These are phyloP conservation scores for Ulota crispa DNA, from an alignment of 225 moss, liverwort and hornwort genomes.

Conservation along the genomic window DNA sequence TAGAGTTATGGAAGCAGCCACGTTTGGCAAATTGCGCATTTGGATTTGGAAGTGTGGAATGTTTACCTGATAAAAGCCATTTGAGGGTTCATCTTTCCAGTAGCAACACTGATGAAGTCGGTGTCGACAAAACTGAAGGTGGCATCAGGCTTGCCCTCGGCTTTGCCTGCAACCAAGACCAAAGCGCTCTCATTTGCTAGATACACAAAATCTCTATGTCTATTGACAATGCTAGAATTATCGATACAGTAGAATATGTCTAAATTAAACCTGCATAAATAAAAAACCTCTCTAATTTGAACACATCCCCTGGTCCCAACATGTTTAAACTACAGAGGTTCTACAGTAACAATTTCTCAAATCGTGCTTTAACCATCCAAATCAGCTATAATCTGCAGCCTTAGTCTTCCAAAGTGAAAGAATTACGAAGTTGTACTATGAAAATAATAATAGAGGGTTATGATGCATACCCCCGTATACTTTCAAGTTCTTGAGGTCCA, in stretches of 20 bases:
- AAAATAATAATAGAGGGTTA: neutral
- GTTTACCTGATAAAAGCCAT: constrained; percentile 96
- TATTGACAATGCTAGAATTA: neutral
- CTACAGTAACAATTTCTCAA: neutral
- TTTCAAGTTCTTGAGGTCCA: constrained; percentile 88
- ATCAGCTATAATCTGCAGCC: neutral
- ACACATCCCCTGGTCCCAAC: no score
- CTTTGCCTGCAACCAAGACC: constrained; percentile 58
- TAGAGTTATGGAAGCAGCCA: neutral
- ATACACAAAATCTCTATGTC: neutral
- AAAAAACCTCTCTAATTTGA: no score
- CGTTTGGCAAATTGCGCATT: neutral
- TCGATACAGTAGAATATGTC: no score
- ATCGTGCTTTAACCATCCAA: neutral
- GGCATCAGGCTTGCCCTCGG: constrained; percentile 85
- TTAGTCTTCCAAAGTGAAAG: neutral
- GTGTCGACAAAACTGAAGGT: constrained; percentile 82
- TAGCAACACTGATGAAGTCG: constrained; percentile 78
- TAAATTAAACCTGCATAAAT: no score
- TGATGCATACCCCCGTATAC: constrained; percentile 72
- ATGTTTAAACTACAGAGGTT: no score
- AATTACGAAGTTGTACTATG: neutral
- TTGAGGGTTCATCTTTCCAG: constrained; percentile 80
- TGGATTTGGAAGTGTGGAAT: neutral
- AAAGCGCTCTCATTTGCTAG: neutral